Evolutionary conservation across 179 eudicot genomes (phyloP), one percentile per base, ranked within the genome.

Genomic region (Corrigiola litoralis): DNA sequence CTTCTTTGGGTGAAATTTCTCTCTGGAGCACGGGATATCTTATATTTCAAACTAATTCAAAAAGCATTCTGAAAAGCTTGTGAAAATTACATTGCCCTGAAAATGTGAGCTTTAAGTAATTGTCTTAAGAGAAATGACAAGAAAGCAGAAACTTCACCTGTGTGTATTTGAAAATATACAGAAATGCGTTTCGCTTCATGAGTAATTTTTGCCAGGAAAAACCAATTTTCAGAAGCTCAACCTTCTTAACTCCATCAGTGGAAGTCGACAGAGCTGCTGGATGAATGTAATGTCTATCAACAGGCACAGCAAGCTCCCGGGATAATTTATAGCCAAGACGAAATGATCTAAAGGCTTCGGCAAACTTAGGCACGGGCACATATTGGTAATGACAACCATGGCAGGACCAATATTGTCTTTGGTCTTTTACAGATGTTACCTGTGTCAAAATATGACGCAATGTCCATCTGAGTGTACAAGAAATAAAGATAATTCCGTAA

Each of bases 401-500:
- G 47, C 68, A 41, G 23, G 29, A 71, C 96, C 92, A 86, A 64
- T 86, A 86, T 67, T 86, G 92, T 37, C 68, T 71, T 67, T 88
- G 96, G 67, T 88, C 96, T 68, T 86, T 88, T 29, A 59, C 72
- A 28, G 96, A 88, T 44, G 75, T 82, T 56, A 88, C 91, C 95
- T 88, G 78, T 28, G 21, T 52, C 42, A 68, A 57, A 36, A 67
- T 31, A 29, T 16, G 51, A 58, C 37, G 36, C 45, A 71, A 72
- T 36, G 17, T 18, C 14, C 54, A 54, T 54, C 21, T 49, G 4
- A 65, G 36, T 10, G 21, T 21, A 45, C 37, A 23, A 13, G 54
- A n/a, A 25, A 21, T 17, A 7, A 59, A 59, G 17, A n/a, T 33
- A 23, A 44, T 41, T 27, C 1, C 17, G 21, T 40, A 11, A 40